These are phyloP conservation scores for Phytomonas serpens DNA, from an alignment of 208 protist genomes.

Conservation along the genomic window DNA sequence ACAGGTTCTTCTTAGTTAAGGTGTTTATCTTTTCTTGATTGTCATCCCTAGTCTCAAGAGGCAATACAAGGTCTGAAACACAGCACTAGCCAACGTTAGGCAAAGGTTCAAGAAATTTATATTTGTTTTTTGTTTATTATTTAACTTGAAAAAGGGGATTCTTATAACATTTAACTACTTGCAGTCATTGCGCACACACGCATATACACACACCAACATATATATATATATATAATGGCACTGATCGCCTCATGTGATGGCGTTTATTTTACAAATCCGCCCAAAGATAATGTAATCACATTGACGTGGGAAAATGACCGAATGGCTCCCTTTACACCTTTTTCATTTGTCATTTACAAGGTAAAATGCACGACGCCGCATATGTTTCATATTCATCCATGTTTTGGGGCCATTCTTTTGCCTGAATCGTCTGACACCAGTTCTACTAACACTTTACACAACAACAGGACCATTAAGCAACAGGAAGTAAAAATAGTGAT, in stretches of 20 bases:
- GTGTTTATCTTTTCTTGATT: slow-evolving; percentile 13
- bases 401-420: slow-evolving; percentile 59
- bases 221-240: slow-evolving; percentile 21
- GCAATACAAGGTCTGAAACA: slow-evolving; percentile 8
- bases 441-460: background rate
- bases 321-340: slow-evolving; percentile 9
- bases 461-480: slow-evolving; percentile 6
- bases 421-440: slow-evolving; percentile 24
- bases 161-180: slow-evolving; percentile 3
- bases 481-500: slow-evolving; percentile 25
- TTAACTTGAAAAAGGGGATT: background rate
- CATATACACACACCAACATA: slow-evolving; percentile 2
- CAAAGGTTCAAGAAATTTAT: background rate
- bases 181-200: background rate
- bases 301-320: slow-evolving; percentile 25
- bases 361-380: slow-evolving; percentile 70
- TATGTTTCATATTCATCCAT: slow-evolving; percentile 66
- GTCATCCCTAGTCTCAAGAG: slow-evolving; percentile 3
- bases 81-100: background rate
- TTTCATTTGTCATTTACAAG: slow-evolving; percentile 62
- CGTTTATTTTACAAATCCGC: slow-evolving; percentile 56
- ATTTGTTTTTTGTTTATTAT: slow-evolving; percentile 8
- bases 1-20: slow-evolving; percentile 13
- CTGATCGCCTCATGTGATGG: slow-evolving; percentile 45
- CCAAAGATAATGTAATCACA: slow-evolving; percentile 53